phyloP scores from a whole-genome alignment of 2,329 filamentous ascomycete species.

The Alternaria tenuissima region DNA sequence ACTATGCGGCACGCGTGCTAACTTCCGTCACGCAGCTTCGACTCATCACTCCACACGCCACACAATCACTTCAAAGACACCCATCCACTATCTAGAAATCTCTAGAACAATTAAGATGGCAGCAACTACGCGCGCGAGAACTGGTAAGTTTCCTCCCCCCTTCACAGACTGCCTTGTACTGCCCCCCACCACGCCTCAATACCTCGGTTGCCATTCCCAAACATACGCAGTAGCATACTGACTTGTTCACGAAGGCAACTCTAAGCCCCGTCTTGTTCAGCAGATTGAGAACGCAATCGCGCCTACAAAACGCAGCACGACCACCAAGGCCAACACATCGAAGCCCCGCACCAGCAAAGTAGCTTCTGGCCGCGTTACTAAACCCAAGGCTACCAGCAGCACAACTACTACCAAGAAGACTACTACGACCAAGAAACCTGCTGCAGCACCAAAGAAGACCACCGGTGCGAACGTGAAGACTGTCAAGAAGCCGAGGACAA shows the following conservation, averaged over 20 bases:
- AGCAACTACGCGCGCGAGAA: conserved; percentile 48
- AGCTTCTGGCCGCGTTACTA: conserved; percentile 21
- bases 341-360: conserved; percentile 42
- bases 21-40: neutral
- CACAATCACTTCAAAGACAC: neutral
- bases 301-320: conserved; percentile 50
- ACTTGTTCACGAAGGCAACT: conserved; percentile 31
- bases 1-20: conserved; percentile 5
- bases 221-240: conserved; percentile 44
- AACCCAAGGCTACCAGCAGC: conserved; percentile 47
- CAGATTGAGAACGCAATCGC: conserved; percentile 56
- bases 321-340: conserved; percentile 50
- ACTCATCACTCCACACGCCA: conserved; percentile 5
- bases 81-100: neutral
- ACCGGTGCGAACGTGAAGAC: conserved; percentile 27
- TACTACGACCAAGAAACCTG: conserved; percentile 16
- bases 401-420: conserved; percentile 11
- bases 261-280: conserved; percentile 62
- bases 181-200: neutral
- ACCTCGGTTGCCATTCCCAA: neutral
- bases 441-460: conserved; percentile 9
- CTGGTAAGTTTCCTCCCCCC: conserved; percentile 12
- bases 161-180: neutral
- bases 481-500: conserved; percentile 36
- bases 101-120: conserved; percentile 18